Conservation (phyloP, 2,329 filamentous ascomycete genomes). For the Berkeleyomyces basicola region DNA sequence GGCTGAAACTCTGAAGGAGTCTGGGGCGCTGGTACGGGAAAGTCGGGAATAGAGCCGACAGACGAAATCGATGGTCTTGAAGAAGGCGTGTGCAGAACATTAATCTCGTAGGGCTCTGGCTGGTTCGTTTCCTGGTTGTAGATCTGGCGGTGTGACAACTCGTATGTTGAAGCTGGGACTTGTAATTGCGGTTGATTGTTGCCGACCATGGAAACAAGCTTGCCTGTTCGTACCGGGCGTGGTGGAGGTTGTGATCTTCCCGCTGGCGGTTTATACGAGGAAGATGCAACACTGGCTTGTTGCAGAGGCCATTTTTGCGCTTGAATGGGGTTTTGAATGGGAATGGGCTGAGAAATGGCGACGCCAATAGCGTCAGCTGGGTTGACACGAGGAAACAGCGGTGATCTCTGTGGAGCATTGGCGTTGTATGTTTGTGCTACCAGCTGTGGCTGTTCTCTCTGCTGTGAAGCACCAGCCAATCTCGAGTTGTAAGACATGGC, state of each 20-base stretch:
- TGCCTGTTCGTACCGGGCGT: conserved; percentile 42
- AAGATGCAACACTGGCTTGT: conserved; percentile 20
- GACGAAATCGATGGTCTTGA: conserved; percentile 36
- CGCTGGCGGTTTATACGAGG: conserved; percentile 34
- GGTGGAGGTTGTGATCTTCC: conserved; percentile 34
- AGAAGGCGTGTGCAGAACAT: conserved; percentile 31
- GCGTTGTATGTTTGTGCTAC: not conserved
- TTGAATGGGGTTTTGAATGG: conserved; percentile 37
- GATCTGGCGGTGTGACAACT: conserved; percentile 14
- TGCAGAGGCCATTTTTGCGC: conserved; percentile 24
- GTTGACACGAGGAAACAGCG: conserved; percentile 16
- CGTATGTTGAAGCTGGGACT: conserved; percentile 19
- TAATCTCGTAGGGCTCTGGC: conserved; percentile 23
- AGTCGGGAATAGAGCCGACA: conserved; percentile 41
- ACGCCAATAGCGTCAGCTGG: conserved; percentile 18
- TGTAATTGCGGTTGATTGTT: conserved; percentile 40
- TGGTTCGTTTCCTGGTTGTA: conserved; percentile 23
- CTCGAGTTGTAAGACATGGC: conserved; percentile 9
- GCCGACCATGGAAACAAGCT: conserved; percentile 27
- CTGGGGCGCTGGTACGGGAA: conserved; percentile 24
- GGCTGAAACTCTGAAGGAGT: conserved; percentile 14
- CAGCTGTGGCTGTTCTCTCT: not conserved
- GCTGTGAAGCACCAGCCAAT: conserved; percentile 15
- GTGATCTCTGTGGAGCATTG: not conserved
- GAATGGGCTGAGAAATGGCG: conserved; percentile 37